These are phyloP conservation scores for Lepidium africanum DNA, from an alignment of 345 rosid genomes.

Conservation along the genomic window DNA sequence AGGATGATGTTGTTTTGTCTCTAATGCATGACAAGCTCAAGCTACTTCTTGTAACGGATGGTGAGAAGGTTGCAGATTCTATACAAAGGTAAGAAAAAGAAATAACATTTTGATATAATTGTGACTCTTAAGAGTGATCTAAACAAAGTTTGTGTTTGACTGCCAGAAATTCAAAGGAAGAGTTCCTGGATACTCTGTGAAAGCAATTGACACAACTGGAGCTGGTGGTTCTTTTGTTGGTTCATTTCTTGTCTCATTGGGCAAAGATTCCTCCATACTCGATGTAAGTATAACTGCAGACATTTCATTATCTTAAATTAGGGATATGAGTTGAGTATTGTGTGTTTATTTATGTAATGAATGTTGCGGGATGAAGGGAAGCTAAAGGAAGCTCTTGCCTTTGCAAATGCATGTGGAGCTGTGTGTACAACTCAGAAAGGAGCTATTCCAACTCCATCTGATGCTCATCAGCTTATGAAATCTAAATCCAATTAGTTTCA, in stretches of 20 bases:
- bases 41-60: constrained; percentile 60
- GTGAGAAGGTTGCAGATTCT: constrained; percentile 61
- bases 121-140: neutral
- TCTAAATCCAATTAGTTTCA: constrained; percentile 2
- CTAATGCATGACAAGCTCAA: constrained; percentile 51
- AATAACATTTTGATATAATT: neutral
- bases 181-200: constrained; percentile 40
- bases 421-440: constrained; percentile 59
- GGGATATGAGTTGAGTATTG: neutral
- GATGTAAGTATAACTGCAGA: neutral
- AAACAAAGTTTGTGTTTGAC: neutral
- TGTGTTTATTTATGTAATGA: neutral
- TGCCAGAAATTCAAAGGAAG: constrained; percentile 41
- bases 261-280: constrained; percentile 29
- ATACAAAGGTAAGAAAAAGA: constrained; percentile 32
- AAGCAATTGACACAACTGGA: constrained; percentile 56
- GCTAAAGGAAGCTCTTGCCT: constrained; percentile 39
- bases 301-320: neutral
- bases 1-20: constrained; percentile 49
- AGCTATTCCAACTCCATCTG: constrained; percentile 43
- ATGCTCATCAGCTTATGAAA: constrained; percentile 42
- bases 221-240: constrained; percentile 72
- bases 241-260: constrained; percentile 33
- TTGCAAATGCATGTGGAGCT: constrained; percentile 69
- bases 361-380: constrained; percentile 41